Evolutionary conservation across 2,329 filamentous ascomycete genomes (phyloP).

Genomic region (Cyphellophora europaea): DNA sequence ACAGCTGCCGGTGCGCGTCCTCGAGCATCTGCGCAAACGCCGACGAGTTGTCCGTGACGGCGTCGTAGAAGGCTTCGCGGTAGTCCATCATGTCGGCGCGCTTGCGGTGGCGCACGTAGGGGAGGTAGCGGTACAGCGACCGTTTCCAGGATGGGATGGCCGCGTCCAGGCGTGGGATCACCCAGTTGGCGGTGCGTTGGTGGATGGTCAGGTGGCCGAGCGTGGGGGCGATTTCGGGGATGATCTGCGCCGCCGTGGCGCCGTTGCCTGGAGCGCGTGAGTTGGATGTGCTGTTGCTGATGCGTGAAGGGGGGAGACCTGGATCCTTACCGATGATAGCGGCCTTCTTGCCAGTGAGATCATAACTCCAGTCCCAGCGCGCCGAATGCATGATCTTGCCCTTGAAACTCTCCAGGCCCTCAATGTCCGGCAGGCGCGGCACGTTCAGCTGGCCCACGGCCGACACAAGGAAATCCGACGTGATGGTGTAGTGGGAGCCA

Average conservation of each 20-base stretch:
- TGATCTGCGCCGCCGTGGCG: constrained; percentile 50
- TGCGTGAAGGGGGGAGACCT: no score
- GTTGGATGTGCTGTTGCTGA: no score
- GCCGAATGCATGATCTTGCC: constrained; percentile 24
- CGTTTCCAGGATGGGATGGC: constrained; percentile 34
- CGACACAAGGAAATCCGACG: constrained; percentile 47
- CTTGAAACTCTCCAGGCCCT: constrained; percentile 20
- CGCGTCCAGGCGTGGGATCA: constrained; percentile 44
- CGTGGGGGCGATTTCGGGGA: constrained; percentile 41
- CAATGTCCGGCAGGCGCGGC: constrained; percentile 30
- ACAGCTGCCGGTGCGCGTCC: constrained; percentile 24
- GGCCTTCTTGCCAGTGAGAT: constrained; percentile 44
- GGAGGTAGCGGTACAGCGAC: constrained; percentile 39
- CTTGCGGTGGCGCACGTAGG: constrained; percentile 40
- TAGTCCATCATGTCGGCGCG: constrained; percentile 44
- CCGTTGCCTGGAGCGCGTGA: no score
- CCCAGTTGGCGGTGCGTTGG: constrained; percentile 51
- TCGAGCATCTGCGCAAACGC: constrained; percentile 32
- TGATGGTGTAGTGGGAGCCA: constrained; percentile 41
- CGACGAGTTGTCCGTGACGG: constrained; percentile 32
- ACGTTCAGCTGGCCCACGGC: constrained; percentile 51
- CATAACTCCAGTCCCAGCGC: constrained; percentile 41
- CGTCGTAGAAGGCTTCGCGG: constrained; percentile 39
- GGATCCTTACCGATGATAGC: constrained; percentile 55
- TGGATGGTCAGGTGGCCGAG: constrained; percentile 44